A percentile compares a stretch with the other conserved stretches of the same genome.
These are phyloP conservation scores for Paramecium bursaria DNA, from an alignment of 73 alveolate species.

Conservation along the genomic window DNA sequence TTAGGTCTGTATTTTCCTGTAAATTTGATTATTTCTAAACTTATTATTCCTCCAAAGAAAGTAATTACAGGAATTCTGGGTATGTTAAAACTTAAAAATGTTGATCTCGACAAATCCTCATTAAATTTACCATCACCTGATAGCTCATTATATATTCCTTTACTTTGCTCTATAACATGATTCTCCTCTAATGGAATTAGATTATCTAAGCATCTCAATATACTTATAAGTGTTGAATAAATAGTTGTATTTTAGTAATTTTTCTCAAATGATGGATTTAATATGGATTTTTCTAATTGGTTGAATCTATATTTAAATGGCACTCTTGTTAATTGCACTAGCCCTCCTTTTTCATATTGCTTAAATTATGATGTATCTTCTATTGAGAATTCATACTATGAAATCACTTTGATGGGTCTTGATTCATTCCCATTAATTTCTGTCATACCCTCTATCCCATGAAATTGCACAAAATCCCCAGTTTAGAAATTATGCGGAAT, in stretches of 20 bases:
- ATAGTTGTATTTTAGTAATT: neutral
- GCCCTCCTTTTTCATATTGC: constrained; percentile 13
- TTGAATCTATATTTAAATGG: constrained; percentile 23
- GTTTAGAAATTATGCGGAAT: constrained; percentile 33
- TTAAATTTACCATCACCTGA: constrained; percentile 12
- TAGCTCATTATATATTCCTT: neutral
- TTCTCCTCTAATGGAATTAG: neutral
- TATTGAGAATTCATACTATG: constrained; percentile 27
- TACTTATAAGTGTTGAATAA: constrained; percentile 3
- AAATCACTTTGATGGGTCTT: constrained; percentile 48
- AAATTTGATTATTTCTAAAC: constrained; percentile 49
- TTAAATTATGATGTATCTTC: constrained; percentile 13
- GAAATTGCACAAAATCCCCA: constrained; percentile 45
- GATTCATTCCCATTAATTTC: constrained; percentile 53
- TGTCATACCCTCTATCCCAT: constrained; percentile 54
- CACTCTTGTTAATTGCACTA: constrained; percentile 40
- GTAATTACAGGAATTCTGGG: constrained; percentile 37
- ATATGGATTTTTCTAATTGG: neutral
- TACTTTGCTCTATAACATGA: neutral
- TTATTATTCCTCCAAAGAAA: constrained; percentile 20
- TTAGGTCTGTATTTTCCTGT: constrained; percentile 47
- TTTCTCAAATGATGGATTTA: neutral
- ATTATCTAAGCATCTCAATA: neutral
- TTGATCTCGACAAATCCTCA: neutral
- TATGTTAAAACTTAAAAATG: neutral